Percentiles rank a stretch among this genome's conserved stretches.
These are phyloP conservation scores for Bruguiera sexangula DNA, from an alignment of 345 rosid genomes.

Conservation along the genomic window DNA sequence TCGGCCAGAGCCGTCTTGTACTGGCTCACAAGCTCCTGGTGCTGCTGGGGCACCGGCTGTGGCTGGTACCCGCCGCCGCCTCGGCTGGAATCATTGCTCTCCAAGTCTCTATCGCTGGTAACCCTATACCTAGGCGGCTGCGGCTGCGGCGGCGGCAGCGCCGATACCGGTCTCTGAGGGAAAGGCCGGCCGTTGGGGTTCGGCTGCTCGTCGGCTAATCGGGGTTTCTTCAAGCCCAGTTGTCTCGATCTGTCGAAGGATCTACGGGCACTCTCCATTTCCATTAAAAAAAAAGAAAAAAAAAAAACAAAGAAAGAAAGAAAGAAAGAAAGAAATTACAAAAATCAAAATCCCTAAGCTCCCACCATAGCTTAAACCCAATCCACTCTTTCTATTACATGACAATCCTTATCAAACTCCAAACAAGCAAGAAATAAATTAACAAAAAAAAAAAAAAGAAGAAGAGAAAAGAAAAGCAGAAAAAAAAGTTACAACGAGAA, in stretches of 20 bases:
- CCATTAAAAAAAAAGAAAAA: conserved; percentile 21
- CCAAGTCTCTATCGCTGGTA: conserved; percentile 39
- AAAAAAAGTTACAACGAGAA: not conserved
- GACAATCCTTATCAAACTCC: not conserved
- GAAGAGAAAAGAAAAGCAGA: not conserved
- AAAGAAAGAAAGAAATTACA: not conserved
- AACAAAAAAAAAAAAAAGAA: not conserved
- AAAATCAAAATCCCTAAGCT: conserved; percentile 14
- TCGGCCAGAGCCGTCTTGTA: conserved; percentile 84
- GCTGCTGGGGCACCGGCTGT: conserved; percentile 59
- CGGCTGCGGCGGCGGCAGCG: conserved; percentile 23
- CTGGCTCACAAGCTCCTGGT: conserved; percentile 86
- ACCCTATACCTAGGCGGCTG: conserved; percentile 23
- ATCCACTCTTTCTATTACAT: conserved; percentile 7
- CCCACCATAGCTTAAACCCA: conserved; percentile 24
- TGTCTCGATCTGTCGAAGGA: conserved; percentile 88
- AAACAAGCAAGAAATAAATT: not conserved
- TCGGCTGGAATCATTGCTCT: conserved; percentile 44
- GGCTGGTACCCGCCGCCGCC: conserved; percentile 68
- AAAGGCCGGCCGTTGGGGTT: conserved; percentile 40
- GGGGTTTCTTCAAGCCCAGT: conserved; percentile 60
- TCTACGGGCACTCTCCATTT: conserved; percentile 79
- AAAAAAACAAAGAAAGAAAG: conserved; percentile 5
- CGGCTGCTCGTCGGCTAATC: conserved; percentile 51
- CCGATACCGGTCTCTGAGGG: conserved; percentile 38